Evolutionary conservation across 768 basidiomycete genomes (phyloP), one percentile per base, ranked within the genome.

Genomic region (Lactifluus hygrophoroides): DNA sequence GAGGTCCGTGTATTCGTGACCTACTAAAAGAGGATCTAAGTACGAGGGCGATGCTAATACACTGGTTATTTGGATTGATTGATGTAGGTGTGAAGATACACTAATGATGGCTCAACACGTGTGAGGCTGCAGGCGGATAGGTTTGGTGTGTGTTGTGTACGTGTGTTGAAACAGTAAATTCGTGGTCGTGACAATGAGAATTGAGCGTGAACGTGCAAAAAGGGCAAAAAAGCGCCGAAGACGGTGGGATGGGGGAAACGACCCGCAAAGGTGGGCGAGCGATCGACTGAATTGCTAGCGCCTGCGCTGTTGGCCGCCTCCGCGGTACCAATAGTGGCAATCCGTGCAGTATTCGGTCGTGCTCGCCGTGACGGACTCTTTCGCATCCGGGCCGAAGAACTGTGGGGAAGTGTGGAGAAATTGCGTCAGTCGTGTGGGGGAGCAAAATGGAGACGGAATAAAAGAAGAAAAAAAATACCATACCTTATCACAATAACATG

Each of bases 361-460:
- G 47, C 71, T 70, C 23, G 70, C 65, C 0, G 79, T 80, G 58
- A 87, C 75, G 3, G 74, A 81, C 69, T 91, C 86, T 54, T 76
- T 77, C 43, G 72, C 71, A 65, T 90, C 88, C 1, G 89, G 88
- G 21, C 86, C 86, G 64, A 77, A 76, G 67, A 84, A 88, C 88
- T 88, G 65, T n/a, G n/a, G 58, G 57, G 30, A 3, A 13, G 13
- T 28, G 13, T 45, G 43, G 27, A 35, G 32, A 50, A 11, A 27
- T 28, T 38, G 54, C 21, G 42, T 60, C 54, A 51, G 48, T 50
- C n/a, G 10, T 32, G 32, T 32, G 32, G 5, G 32, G 32, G 32
- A 10, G 5, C 32, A 10, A 32, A 54, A 3, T 43, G 54, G 59
- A 54, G 40, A 45, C 8, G 52, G 56, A 34, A 45, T 38, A 32